phyloP scores from a whole-genome alignment of 2,329 filamentous ascomycete species.

The Fusarium domesticum region DNA sequence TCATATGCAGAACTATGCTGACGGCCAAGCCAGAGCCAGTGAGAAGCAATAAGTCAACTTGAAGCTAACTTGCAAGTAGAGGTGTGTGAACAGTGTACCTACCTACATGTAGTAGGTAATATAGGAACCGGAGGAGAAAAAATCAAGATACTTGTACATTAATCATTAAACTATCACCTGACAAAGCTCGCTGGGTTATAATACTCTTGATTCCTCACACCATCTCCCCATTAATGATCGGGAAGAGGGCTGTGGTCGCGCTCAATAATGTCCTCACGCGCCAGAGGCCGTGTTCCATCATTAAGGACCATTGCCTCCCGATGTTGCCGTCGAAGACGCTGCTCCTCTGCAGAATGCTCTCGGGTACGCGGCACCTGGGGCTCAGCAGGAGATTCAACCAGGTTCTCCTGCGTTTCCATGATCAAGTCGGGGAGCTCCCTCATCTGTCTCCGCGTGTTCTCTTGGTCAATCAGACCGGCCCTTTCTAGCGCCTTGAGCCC shows the following conservation, averaged over 20 bases:
- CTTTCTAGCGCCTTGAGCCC: conserved; percentile 53
- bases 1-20: too few species aligned
- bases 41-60: too few species aligned
- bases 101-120: too few species aligned
- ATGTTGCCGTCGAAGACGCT: conserved; percentile 69
- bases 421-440: conserved; percentile 33
- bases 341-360: conserved; percentile 63
- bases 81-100: too few species aligned
- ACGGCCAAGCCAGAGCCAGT: too few species aligned
- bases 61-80: too few species aligned
- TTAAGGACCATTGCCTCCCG: conserved; percentile 89
- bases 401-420: conserved; percentile 33
- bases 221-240: neutral
- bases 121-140: too few species aligned
- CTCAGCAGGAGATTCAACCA: conserved; percentile 24
- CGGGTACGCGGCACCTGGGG: conserved; percentile 34
- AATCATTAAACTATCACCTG: neutral
- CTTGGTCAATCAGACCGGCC: conserved; percentile 45
- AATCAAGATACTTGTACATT: too few species aligned
- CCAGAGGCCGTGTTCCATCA: conserved; percentile 74
- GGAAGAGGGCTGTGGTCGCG: conserved; percentile 47
- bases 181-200: too few species aligned
- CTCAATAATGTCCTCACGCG: conserved; percentile 76
- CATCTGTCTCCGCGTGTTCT: conserved; percentile 29
- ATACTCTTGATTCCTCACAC: neutral